Conservation (phyloP, 2,329 filamentous ascomycete species). For the Whalleya microplaca region DNA sequence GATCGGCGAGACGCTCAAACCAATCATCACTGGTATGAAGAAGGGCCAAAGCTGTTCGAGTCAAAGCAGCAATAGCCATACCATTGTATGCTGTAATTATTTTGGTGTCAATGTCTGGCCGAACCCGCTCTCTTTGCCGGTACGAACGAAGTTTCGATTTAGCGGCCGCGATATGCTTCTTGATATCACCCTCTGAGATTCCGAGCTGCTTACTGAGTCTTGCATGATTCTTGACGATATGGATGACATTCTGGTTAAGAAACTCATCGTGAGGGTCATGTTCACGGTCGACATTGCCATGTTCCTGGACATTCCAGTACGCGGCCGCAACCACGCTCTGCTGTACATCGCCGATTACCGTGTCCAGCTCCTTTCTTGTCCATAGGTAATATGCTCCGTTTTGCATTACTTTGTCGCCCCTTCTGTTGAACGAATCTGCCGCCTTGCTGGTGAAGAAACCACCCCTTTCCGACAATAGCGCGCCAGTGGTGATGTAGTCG, state of each 20-base stretch:
- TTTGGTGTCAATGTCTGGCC: conserved; percentile 84
- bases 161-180: conserved; percentile 67
- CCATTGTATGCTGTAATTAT: conserved; percentile 88
- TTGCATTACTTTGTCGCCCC: conserved; percentile 77
- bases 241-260: conserved; percentile 88
- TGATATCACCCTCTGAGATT: conserved; percentile 69
- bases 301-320: conserved; percentile 81
- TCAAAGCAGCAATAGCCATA: conserved; percentile 81
- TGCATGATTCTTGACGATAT: conserved; percentile 67
- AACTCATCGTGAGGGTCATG: conserved; percentile 94
- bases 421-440: conserved; percentile 78
- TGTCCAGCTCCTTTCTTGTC: conserved; percentile 85
- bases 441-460: conserved; percentile 90
- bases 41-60: conserved; percentile 73
- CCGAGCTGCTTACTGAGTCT: conserved; percentile 77
- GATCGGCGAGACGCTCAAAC: conserved; percentile 54
- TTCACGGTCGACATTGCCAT: conserved; percentile 82
- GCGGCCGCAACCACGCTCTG: conserved; percentile 75
- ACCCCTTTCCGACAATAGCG: conserved; percentile 69
- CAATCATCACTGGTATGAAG: conserved; percentile 57
- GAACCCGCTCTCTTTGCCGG: conserved; percentile 72
- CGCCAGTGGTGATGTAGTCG: conserved; percentile 78
- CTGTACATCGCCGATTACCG: conserved; percentile 66
- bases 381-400: conserved; percentile 96
- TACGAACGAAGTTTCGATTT: conserved; percentile 70